Evolutionary conservation across 257 asterid species (phyloP), one percentile per base, ranked within the genome.

Genomic region (Ajuga chamaepitys): DNA sequence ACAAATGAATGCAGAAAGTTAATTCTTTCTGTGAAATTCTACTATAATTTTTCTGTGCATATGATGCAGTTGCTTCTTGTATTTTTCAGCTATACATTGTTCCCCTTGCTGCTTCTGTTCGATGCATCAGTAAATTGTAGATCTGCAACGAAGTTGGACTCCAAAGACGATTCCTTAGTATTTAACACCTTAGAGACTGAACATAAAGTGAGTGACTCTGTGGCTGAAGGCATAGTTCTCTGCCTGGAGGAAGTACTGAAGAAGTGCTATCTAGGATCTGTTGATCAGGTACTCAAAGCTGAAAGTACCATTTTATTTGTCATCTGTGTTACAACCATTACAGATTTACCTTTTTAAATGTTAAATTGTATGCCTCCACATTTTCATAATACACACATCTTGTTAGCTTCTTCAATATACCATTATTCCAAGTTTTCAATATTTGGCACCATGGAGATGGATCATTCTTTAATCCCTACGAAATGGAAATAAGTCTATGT

Each of bases 71-170:
- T 77, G 32, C 47, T 75, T 30, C 25, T 46, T 61, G 11, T 32
- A 12, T 70, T 66, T 66, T 64, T 35, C 95, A 94, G 99, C 81
- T 94, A 83, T 67, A 77, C 81, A 25, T 76, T 87, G 87, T 87
- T 89, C 74, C 99, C 99, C 0, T 73, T 93, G 83, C 85, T 93
- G 79, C 88, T 87, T 66, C 84, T 94, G 62, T 79, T 81, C 79
- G 96, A 94, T 58, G 93, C 87, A 13, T 82, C 99, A 47, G 91
- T 90, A 25, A 81, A 78, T 28, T 80, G 83, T 75, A 81, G 95
- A 74, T 81, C 97, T 60, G 70, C 87, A 66, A 64, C 50, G 54
- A 81, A 79, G 51, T 46, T 18, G 4, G 80, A 78, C 60, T 41
- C 80, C 41, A 58, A 64, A 66, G 89, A 71, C 65, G 55, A 66